Evolutionary conservation across 768 basidiomycete species (phyloP).

Genomic region (Termitomyces sp.): DNA sequence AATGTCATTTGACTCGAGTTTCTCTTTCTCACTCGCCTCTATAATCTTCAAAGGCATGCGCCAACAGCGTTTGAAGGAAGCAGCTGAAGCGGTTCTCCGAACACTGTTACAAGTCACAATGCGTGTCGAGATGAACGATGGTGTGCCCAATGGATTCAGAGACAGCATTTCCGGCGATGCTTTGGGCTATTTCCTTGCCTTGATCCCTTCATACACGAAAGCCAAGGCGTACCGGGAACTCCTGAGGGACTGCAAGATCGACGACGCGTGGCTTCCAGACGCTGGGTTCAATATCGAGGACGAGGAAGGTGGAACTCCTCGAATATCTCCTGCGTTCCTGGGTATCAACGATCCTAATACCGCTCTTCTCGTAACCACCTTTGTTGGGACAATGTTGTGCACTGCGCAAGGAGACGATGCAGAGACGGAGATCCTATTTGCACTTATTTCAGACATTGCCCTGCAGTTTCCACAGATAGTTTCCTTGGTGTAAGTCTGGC

Average conservation of each 20-base stretch:
- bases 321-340: conserved; percentile 55
- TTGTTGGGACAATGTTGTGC: conserved; percentile 70
- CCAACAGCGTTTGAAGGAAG: conserved; percentile 58
- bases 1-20: conserved; percentile 74
- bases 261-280: conserved; percentile 42
- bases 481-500: conserved; percentile 61
- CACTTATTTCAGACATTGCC: conserved; percentile 71
- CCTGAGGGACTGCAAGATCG: conserved; percentile 61
- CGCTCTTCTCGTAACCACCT: conserved; percentile 73
- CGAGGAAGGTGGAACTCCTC: conserved; percentile 44
- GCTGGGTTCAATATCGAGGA: conserved; percentile 39
- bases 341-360: conserved; percentile 60
- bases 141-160: conserved; percentile 35
- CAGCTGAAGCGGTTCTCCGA: conserved; percentile 60
- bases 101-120: conserved; percentile 64
- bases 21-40: conserved; percentile 80
- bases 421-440: conserved; percentile 81
- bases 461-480: conserved; percentile 69
- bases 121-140: conserved; percentile 33
- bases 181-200: conserved; percentile 77
- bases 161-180: conserved; percentile 56
- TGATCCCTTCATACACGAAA: conserved; percentile 68
- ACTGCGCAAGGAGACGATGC: conserved; percentile 77
- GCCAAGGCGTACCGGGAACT: conserved; percentile 55
- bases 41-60: conserved; percentile 88